These are phyloP conservation scores for Solanum corneliomulleri DNA, from an alignment of 257 asterid species.

Conservation along the genomic window DNA sequence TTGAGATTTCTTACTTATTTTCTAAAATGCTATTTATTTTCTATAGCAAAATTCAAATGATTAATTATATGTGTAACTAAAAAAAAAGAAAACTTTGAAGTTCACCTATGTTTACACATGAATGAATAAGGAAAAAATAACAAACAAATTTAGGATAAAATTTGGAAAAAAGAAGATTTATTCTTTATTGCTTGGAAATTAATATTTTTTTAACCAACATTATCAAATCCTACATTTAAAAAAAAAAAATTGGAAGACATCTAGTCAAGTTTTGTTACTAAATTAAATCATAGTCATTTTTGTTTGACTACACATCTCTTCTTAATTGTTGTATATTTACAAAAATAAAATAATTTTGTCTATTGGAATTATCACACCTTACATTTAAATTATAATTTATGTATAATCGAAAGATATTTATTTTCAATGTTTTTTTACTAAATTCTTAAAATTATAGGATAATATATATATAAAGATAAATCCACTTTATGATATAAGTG, in stretches of 20 bases:
- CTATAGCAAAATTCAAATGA: neutral
- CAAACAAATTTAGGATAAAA: neutral
- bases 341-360: too few relatives aligned
- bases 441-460: neutral
- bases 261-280: neutral
- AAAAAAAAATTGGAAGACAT: neutral
- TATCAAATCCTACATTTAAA: neutral
- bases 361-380: too few relatives aligned
- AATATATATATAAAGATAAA: too few relatives aligned
- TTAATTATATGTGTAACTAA: neutral
- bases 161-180: neutral
- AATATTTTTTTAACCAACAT: neutral
- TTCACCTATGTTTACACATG: neutral
- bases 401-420: neutral
- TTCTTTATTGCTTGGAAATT: neutral
- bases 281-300: neutral
- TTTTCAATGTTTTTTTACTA: neutral
- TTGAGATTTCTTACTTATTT: neutral
- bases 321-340: neutral
- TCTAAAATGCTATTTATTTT: neutral
- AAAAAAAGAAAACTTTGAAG: neutral
- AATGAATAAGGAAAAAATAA: neutral
- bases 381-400: too few relatives aligned
- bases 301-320: neutral
- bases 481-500: neutral